Conservation (phyloP, 2,329 filamentous ascomycete genomes). For the Kalaharituber pfeilii region DNA sequence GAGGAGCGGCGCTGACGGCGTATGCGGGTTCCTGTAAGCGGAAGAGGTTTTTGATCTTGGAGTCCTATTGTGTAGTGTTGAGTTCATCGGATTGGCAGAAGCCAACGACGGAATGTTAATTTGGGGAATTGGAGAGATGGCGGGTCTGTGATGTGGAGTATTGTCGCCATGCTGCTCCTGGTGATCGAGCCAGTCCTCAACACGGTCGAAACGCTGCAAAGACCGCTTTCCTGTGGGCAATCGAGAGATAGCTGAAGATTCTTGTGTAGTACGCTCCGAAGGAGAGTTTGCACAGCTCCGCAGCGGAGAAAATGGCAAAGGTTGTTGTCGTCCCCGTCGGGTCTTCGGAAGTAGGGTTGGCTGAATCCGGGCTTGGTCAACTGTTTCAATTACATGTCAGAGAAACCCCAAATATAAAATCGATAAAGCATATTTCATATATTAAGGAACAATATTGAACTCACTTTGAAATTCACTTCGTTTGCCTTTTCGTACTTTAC, state of each 20-base stretch:
- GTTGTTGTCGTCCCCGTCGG: neutral
- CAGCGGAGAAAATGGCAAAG: neutral
- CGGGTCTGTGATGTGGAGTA: neutral
- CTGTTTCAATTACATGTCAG: neutral
- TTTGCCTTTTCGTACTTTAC: neutral
- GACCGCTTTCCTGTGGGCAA: neutral
- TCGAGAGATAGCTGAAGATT: too few relatives aligned
- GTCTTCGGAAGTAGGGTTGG: neutral
- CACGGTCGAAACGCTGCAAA: neutral
- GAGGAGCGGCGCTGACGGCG: neutral
- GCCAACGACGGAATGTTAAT: neutral
- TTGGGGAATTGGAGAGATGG: too few relatives aligned
- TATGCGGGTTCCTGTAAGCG: neutral
- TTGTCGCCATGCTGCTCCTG: neutral
- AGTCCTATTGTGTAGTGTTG: neutral
- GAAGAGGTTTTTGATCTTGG: neutral
- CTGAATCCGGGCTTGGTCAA: neutral
- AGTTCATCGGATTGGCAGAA: neutral
- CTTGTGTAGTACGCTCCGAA: too few relatives aligned
- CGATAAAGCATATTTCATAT: neutral
- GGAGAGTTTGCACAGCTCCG: too few relatives aligned
- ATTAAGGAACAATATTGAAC: neutral
- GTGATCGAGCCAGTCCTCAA: conserved; percentile 1
- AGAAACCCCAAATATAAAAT: neutral
- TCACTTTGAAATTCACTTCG: neutral